Conservation (phyloP, 2,329 filamentous ascomycete species). For the Amauroascus niger region DNA sequence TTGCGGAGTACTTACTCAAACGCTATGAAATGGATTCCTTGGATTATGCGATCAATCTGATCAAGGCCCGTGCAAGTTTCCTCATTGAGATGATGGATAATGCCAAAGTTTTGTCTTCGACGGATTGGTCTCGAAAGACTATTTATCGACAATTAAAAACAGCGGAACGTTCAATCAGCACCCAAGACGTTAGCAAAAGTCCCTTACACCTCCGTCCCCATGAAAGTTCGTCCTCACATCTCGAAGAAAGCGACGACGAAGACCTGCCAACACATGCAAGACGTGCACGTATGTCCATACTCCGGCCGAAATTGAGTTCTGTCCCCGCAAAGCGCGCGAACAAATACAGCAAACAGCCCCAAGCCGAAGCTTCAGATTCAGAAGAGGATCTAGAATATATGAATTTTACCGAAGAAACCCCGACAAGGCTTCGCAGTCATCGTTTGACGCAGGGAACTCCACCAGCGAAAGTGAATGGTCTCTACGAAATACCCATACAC, state of each 20-base stretch:
- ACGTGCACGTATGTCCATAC: slow-evolving; percentile 35
- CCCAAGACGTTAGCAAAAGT: slow-evolving; percentile 26
- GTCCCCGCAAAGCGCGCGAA: slow-evolving; percentile 34
- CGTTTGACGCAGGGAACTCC: slow-evolving; percentile 28
- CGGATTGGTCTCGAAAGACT: slow-evolving; percentile 35
- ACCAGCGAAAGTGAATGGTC: slow-evolving; percentile 23
- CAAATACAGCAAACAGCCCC: slow-evolving; percentile 32
- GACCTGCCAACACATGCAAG: slow-evolving; percentile 20
- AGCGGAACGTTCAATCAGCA: slow-evolving; percentile 23
- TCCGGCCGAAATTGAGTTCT: slow-evolving; percentile 35
- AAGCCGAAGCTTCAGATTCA: slow-evolving; percentile 19
- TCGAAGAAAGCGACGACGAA: slow-evolving; percentile 15
- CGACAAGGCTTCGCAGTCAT: slow-evolving; percentile 28
- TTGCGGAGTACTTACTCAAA: slow-evolving; percentile 25
- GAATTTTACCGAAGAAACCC: slow-evolving; percentile 26
- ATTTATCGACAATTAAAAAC: slow-evolving; percentile 35
- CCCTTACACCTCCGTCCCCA: slow-evolving; percentile 26
- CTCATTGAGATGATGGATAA: slow-evolving; percentile 32
- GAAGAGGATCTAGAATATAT: slow-evolving; percentile 27
- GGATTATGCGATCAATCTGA: slow-evolving; percentile 31
- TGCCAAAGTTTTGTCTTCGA: slow-evolving; percentile 26
- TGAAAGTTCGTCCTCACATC: slow-evolving; percentile 24
- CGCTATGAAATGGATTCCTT: slow-evolving; percentile 28
- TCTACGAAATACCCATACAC: neutral
- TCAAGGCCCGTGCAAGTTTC: slow-evolving; percentile 26